phyloP scores from a whole-genome alignment of 2,329 filamentous ascomycete species.

The Hypoxylon sp. region DNA sequence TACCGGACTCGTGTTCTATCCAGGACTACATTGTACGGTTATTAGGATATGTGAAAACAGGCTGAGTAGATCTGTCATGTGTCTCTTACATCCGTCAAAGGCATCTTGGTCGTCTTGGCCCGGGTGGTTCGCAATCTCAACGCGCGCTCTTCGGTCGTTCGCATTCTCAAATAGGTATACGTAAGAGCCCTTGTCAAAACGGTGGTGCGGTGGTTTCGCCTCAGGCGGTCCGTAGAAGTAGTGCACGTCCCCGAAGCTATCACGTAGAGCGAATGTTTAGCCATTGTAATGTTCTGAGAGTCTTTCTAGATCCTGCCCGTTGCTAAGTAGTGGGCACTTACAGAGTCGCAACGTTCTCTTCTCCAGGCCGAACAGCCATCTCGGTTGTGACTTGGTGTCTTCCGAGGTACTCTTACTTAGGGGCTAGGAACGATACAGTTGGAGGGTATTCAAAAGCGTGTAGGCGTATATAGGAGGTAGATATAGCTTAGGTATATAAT shows the following conservation, averaged over 20 bases:
- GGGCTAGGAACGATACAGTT: too few relatives aligned
- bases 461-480: too few relatives aligned
- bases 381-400: conserved; percentile 18
- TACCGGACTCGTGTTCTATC: conserved; percentile 72
- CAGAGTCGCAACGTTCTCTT: conserved; percentile 58
- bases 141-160: conserved; percentile 69
- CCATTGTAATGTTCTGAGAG: conserved; percentile 20
- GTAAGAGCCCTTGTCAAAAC: conserved; percentile 82
- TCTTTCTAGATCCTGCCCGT: neutral
- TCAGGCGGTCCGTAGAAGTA: conserved; percentile 78
- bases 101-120: conserved; percentile 81
- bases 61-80: neutral
- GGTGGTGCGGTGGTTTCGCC: conserved; percentile 75
- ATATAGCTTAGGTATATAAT: too few relatives aligned
- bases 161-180: conserved; percentile 82
- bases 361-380: conserved; percentile 56
- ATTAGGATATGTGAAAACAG: conserved; percentile 14
- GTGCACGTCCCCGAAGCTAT: conserved; percentile 79
- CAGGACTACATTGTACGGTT: conserved; percentile 59
- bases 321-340: conserved; percentile 44
- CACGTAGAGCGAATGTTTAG: conserved; percentile 33
- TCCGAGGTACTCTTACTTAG: neutral
- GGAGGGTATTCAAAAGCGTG: too few relatives aligned
- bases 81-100: conserved; percentile 74
- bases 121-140: conserved; percentile 79